phyloP scores from a whole-genome alignment of 1,284 basidiomycete species.

The Malassezia restricta region DNA sequence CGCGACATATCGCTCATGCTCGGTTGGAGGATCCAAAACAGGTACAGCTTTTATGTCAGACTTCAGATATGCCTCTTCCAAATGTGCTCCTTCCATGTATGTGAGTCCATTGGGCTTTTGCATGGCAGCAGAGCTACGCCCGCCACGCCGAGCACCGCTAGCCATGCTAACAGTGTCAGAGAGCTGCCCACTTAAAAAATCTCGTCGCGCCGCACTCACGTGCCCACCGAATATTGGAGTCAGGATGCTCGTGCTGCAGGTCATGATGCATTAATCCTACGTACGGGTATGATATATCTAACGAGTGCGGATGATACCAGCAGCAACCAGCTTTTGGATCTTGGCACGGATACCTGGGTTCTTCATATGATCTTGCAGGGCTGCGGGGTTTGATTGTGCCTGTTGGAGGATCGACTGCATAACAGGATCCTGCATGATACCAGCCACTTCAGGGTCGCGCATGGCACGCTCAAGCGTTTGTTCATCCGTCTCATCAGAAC shows the following conservation, averaged over 20 bases:
- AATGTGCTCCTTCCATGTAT: slow-evolving; percentile 9
- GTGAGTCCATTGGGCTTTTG: slow-evolving; percentile 1
- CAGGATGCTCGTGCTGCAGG: no score
- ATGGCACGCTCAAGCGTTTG: slow-evolving; percentile 85
- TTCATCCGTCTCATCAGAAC: slow-evolving; percentile 79
- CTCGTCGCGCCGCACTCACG: no score
- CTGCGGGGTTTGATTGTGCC: slow-evolving; percentile 76
- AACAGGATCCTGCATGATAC: slow-evolving; percentile 51
- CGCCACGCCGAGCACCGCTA: slow-evolving; percentile 3
- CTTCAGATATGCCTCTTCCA: neutral
- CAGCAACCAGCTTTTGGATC: slow-evolving; percentile 83
- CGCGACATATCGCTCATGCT: slow-evolving; percentile 1
- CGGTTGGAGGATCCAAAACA: slow-evolving; percentile 1
- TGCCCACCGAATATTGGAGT: no score
- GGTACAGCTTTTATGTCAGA: neutral
- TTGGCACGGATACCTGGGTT: slow-evolving; percentile 65
- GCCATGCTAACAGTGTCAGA: neutral
- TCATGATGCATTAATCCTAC: neutral
- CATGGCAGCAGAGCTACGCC: slow-evolving; percentile 2
- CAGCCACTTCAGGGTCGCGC: slow-evolving; percentile 89
- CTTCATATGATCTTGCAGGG: slow-evolving; percentile 93
- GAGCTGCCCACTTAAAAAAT: neutral
- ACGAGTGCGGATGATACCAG: slow-evolving; percentile 63
- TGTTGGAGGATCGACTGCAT: slow-evolving; percentile 71
- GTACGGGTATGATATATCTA: slow-evolving; percentile 8